Conservation (phyloP, 805 yeast genomes). For the Nakazawaea siamensis region DNA sequence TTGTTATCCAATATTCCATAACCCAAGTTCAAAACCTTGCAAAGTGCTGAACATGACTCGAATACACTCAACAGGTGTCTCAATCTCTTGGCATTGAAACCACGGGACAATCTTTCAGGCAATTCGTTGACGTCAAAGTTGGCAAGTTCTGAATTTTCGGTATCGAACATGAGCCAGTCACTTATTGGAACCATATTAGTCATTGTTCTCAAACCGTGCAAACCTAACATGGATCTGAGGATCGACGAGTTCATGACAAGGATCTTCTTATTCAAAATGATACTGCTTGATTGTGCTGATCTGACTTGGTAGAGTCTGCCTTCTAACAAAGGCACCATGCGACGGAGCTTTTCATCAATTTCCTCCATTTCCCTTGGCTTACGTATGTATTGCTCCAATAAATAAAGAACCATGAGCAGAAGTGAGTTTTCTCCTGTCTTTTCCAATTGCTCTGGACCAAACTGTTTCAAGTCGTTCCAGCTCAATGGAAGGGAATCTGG, state of each 20-base stretch:
- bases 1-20: constrained; percentile 24
- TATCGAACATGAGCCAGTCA: constrained; percentile 27
- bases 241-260: constrained; percentile 26
- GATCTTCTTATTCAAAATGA: constrained; percentile 17
- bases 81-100: constrained; percentile 15
- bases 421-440: no score
- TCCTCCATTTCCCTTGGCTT: no score
- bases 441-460: no score
- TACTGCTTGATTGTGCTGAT: constrained; percentile 13
- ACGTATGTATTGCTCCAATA: no score
- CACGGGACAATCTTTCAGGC: constrained; percentile 16
- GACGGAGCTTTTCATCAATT: no score
- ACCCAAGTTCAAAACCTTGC: constrained; percentile 29
- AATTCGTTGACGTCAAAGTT: not conserved
- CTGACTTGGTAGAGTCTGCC: constrained; percentile 2
- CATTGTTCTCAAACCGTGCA: constrained; percentile 20
- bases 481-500: not conserved
- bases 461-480: no score
- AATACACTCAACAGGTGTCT: constrained; percentile 19
- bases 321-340: no score
- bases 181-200: constrained; percentile 23
- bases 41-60: constrained; percentile 21
- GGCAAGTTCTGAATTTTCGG: constrained; percentile 10
- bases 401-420: no score
- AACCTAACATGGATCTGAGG: no score